phyloP scores from a whole-genome alignment of 2,329 filamentous ascomycete genomes.

The Corinectria fuckeliana region DNA sequence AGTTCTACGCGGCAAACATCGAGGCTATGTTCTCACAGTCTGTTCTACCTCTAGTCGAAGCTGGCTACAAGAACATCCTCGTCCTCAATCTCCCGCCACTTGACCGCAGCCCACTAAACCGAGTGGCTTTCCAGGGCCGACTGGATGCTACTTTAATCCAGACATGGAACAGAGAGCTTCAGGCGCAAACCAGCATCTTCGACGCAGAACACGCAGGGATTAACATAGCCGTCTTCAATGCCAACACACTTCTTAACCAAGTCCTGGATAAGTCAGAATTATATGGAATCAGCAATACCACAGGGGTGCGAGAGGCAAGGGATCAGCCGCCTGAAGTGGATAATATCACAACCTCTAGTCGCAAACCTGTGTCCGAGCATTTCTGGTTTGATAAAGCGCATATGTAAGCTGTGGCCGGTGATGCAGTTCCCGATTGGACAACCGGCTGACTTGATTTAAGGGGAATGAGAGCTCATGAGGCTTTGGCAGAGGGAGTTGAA shows the following conservation, averaged over 20 bases:
- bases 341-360: not conserved
- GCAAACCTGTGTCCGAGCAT: not conserved
- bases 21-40: not conserved
- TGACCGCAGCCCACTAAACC: not conserved
- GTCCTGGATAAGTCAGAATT: not conserved
- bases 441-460: not conserved
- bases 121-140: not conserved
- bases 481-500: not conserved
- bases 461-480: not conserved
- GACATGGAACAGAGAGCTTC: not conserved
- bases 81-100: not conserved
- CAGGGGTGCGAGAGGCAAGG: not conserved
- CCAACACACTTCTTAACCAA: not conserved
- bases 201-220: no score
- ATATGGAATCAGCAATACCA: not conserved
- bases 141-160: not conserved
- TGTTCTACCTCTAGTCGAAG: not conserved
- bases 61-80: not conserved
- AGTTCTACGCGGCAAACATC: not conserved
- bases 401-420: not conserved
- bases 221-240: not conserved
- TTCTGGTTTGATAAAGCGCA: not conserved
- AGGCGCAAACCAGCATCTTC: not conserved
- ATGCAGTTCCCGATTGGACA: no score
- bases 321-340: not conserved